A percentile compares a stretch with the other conserved stretches of the same genome.
Evolutionary conservation across 208 protist genomes (phyloP).

Genomic region (Wallacemonas rigidus): DNA sequence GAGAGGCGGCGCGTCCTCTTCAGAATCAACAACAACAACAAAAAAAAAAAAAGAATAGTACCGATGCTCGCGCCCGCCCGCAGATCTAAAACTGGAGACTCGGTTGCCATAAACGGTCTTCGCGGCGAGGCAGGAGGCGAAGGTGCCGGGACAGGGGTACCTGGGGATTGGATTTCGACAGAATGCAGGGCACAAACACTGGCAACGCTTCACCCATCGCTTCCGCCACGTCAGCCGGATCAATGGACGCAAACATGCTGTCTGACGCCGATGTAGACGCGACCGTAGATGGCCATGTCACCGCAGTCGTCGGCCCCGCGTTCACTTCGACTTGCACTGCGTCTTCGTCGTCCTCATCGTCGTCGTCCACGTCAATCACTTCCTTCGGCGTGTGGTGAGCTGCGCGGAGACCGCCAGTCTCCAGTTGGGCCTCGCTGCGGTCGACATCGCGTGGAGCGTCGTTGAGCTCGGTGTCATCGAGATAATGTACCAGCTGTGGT

Average conservation of each 20-base stretch:
- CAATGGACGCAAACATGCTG: slow-evolving; percentile 22
- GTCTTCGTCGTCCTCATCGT: slow-evolving; percentile 14
- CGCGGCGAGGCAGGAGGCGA: slow-evolving; percentile 69
- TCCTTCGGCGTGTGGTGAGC: neutral
- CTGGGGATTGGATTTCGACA: neutral
- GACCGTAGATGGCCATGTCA: no score
- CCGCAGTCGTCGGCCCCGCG: no score
- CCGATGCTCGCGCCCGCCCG: neutral
- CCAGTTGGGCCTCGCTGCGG: neutral
- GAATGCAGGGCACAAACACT: slow-evolving; percentile 10
- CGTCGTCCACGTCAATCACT: slow-evolving; percentile 18
- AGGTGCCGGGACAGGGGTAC: slow-evolving; percentile 21
- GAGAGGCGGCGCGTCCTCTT: neutral
- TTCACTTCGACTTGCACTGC: no score
- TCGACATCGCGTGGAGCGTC: neutral
- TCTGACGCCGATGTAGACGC: no score
- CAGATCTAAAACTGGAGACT: slow-evolving; percentile 48
- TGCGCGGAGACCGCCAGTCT: neutral
- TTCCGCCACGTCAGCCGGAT: neutral
- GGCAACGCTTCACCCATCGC: neutral
- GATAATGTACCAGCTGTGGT: neutral
- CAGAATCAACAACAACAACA: neutral
- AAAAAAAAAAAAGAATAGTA: slow-evolving; percentile 7
- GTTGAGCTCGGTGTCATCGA: neutral
- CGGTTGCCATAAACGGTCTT: slow-evolving; percentile 74